Evolutionary conservation across 164 flowering plant genomes (phyloP), one percentile per base, ranked within the genome.

Genomic region (Liquidambar formosana): DNA sequence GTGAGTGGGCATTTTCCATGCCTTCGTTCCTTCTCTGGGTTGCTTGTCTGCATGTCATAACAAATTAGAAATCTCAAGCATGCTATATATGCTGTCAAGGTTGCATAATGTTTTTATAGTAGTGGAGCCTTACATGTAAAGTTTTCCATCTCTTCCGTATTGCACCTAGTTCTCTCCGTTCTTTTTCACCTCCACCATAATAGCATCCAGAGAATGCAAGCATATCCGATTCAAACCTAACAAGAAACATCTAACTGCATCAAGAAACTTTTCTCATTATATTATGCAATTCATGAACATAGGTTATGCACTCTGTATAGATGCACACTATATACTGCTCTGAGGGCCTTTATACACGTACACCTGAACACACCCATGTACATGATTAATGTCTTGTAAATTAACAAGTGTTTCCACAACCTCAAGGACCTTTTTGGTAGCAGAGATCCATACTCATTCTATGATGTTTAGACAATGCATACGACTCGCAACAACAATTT

Each of bases 191-290:
- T 16, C 99, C 99, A 53, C 99, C 99, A 79, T 88, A 96, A 65
- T 96, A 80, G 74, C 99, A 96, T 69, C 99, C 98, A 51, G 99
- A 93, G 83, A 96, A 96, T 52, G 99, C 99, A 66, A 96, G 95
- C 98, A 96, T 96, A 77, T 96, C 98, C 58, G 99, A 91, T 74
- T 96, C 99, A 81, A 89, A 96, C 88, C 99, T 95, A 80, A 74
- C 38, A 58, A 41, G 54, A 70, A 46, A 54, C 22, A 23, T 28
- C 1, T 66, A 64, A 16, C 53, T 43, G 28, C 11, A 60, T 60
- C 21, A 71, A 69, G 13, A 22, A 28, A 41, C 0, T 51, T 16
- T 33, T 33, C 41, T 33, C 41, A 33, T 33, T 33, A 33, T 33
- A 33, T 33, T 33, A 33, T 33, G 41, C 2, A 33, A 33, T 33